Evolutionary conservation across 2,329 filamentous ascomycete genomes (phyloP).

Genomic region (Pezicula carpinea): DNA sequence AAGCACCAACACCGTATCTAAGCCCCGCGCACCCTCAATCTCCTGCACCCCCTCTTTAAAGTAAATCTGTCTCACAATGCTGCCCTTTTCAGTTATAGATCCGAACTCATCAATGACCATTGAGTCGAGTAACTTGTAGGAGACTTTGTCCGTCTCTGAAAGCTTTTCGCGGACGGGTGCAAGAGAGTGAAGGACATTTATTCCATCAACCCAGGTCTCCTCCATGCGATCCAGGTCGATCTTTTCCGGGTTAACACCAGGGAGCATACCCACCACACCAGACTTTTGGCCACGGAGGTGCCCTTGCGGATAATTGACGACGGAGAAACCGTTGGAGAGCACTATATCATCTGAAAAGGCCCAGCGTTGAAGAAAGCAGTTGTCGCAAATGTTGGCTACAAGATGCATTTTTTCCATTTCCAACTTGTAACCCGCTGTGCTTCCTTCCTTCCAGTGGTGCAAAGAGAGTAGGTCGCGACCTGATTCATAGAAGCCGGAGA

Average conservation of each 20-base stretch:
- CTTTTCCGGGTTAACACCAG: constrained; percentile 7
- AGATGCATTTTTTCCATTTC: constrained; percentile 28
- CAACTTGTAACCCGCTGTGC: constrained; percentile 19
- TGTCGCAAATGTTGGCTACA: constrained; percentile 27
- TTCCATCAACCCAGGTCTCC: constrained; percentile 36
- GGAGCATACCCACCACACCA: constrained; percentile 13
- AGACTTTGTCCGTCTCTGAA: constrained; percentile 46
- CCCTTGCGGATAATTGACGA: constrained; percentile 32
- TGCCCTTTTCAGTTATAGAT: constrained; percentile 2
- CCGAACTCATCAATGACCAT: constrained; percentile 29
- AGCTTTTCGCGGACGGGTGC: constrained; percentile 47
- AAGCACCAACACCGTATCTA: constrained; percentile 22
- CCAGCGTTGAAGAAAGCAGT: constrained; percentile 42
- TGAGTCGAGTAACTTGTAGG: constrained; percentile 52
- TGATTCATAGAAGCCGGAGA: constrained; percentile 28
- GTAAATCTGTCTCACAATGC: constrained; percentile 22
- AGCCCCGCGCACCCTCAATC: constrained; percentile 12
- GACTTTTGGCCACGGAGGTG: constrained; percentile 16
- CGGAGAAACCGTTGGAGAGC: constrained; percentile 41
- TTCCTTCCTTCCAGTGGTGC: constrained; percentile 28
- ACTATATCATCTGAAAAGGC: constrained; percentile 37
- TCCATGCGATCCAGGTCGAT: constrained; percentile 33
- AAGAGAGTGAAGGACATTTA: constrained; percentile 44
- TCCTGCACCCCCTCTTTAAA: constrained; percentile 10
- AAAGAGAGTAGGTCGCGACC: constrained; percentile 24